Evolutionary conservation across 768 basidiomycete species (phyloP).

Genomic region (Leucosporidium creatinivorum): DNA sequence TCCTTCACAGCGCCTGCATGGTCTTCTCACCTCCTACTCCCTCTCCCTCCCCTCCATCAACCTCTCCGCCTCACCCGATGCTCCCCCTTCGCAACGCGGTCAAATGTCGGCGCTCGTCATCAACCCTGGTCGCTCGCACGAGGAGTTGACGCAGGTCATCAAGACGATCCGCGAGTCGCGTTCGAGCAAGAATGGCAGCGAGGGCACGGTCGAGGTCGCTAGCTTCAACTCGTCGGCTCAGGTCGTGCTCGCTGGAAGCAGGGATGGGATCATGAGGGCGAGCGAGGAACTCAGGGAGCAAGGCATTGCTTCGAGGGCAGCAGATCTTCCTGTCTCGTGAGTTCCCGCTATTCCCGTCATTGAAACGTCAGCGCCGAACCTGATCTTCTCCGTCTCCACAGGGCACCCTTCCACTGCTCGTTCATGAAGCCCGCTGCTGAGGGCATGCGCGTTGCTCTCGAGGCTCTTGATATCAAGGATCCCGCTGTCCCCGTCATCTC

Average conservation of each 20-base stretch:
- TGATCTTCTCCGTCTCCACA: not conserved
- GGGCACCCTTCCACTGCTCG: conserved; percentile 37
- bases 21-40: conserved; percentile 34
- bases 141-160: conserved; percentile 31
- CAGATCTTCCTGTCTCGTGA: conserved; percentile 36
- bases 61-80: conserved; percentile 27
- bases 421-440: conserved; percentile 36
- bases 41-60: conserved; percentile 33
- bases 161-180: conserved; percentile 11
- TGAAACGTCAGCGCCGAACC: not conserved
- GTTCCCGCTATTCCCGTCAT: not conserved
- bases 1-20: conserved; percentile 31
- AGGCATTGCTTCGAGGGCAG: conserved; percentile 34
- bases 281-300: conserved; percentile 30
- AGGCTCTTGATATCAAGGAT: conserved; percentile 16
- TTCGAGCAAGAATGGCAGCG: conserved; percentile 4
- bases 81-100: conserved; percentile 23
- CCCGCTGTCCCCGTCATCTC: conserved; percentile 32
- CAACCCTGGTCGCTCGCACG: conserved; percentile 30
- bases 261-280: conserved; percentile 35
- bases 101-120: conserved; percentile 38
- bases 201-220: conserved; percentile 37
- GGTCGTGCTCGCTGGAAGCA: conserved; percentile 35
- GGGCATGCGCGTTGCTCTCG: conserved; percentile 33
- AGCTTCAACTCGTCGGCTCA: conserved; percentile 37